A percentile compares a stretch with the other conserved stretches of the same genome.
Conservation (phyloP, 768 basidiomycete species). For the Hebeloma cylindrosporum region DNA sequence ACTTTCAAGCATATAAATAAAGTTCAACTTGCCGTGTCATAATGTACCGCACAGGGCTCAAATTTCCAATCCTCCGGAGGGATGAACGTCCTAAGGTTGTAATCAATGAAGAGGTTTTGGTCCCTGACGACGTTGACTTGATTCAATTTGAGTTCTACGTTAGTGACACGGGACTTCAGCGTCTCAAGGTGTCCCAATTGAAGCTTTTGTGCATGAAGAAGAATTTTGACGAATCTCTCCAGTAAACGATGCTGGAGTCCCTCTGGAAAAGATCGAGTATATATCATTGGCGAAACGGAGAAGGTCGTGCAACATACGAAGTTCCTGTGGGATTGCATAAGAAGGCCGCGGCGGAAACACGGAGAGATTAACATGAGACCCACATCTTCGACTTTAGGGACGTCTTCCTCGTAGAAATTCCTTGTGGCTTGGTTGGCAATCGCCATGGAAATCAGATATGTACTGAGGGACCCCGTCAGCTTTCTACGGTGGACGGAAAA, state of each 20-base stretch:
- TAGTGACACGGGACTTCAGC: conserved; percentile 50
- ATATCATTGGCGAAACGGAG: too few relatives aligned
- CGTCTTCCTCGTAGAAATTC: conserved; percentile 68
- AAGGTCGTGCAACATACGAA: conserved; percentile 64
- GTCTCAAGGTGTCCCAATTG: conserved; percentile 58
- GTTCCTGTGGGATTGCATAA: conserved; percentile 48
- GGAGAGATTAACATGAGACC: conserved; percentile 26
- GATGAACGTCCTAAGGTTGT: conserved; percentile 67
- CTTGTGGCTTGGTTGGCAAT: conserved; percentile 69
- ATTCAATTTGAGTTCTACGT: conserved; percentile 47
- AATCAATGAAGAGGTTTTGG: conserved; percentile 68
- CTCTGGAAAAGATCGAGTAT: conserved; percentile 54
- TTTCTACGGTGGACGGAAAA: not conserved
- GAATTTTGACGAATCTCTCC: conserved; percentile 50
- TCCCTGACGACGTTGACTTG: conserved; percentile 59
- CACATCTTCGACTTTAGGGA: conserved; percentile 74
- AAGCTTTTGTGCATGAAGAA: conserved; percentile 59
- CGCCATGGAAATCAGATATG: conserved; percentile 69
- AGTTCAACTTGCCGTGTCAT: conserved; percentile 62
- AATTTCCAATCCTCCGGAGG: conserved; percentile 69
- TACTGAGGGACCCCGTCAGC: conserved; percentile 35
- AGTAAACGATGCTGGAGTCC: conserved; percentile 66
- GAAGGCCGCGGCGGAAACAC: conserved; percentile 7
- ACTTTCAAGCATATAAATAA: not conserved
- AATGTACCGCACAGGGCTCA: conserved; percentile 71